These are phyloP conservation scores for Aspergillus mulundensis DNA, from an alignment of 495 filamentous ascomycete genomes.

Conservation along the genomic window DNA sequence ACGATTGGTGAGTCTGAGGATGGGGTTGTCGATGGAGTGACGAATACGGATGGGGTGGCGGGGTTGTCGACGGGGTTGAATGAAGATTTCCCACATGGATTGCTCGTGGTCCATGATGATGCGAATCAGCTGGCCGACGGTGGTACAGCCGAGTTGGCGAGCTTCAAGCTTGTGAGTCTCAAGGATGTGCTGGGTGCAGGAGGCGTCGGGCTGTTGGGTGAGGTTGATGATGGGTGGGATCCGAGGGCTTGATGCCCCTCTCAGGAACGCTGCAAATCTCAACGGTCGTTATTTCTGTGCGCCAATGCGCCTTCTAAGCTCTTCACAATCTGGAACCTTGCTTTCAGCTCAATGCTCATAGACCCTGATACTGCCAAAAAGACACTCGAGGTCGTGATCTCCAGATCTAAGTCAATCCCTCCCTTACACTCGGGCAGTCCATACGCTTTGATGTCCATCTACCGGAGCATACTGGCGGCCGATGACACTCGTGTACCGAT, in stretches of 20 bases:
- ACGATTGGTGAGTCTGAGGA: neutral
- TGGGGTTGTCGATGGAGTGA: neutral
- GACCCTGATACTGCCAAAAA: too few species aligned
- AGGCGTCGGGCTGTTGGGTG: neutral
- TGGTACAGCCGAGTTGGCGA: constrained; percentile 1
- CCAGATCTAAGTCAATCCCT: too few species aligned
- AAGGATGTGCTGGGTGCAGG: neutral
- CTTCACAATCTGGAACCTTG: too few species aligned
- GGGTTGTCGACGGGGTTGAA: neutral
- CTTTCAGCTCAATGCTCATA: too few species aligned
- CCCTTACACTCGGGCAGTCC: too few species aligned
- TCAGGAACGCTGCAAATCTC: too few species aligned
- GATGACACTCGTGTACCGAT: too few species aligned
- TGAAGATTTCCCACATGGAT: constrained; percentile 1
- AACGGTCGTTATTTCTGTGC: too few species aligned
- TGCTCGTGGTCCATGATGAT: constrained; percentile 6
- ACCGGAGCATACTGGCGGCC: too few species aligned
- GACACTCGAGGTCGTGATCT: too few species aligned
- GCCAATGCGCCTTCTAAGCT: too few species aligned
- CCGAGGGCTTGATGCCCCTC: neutral
- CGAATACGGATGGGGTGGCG: constrained; percentile 5
- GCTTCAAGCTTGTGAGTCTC: constrained; percentile 5
- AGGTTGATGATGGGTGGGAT: constrained; percentile 1
- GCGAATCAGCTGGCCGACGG: constrained; percentile 1
- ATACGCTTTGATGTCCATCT: too few species aligned